Evolutionary conservation across 140 eudicot species (phyloP), one percentile per base, ranked within the genome.

Genomic region (Anethum foeniculum): DNA sequence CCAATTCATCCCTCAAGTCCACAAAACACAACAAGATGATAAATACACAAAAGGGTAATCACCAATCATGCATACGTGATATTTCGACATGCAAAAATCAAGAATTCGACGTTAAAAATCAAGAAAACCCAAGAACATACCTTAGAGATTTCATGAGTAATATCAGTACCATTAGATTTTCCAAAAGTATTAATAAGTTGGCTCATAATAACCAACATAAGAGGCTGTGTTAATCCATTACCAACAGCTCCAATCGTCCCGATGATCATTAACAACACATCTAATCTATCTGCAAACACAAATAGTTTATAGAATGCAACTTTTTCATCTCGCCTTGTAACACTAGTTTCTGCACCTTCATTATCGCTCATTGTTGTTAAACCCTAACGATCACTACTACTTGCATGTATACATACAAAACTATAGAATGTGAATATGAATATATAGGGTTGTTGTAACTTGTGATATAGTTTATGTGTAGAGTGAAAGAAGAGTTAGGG

Each of bases 191-290:
- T 81, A 58, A 88, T 81, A 21, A 88, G 73, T 23, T 82, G 80
- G 25, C 89, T 87, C 19, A 84, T 77, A 12, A 91, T 18, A 30
- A 89, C 77, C 8, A 86, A 85, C 96, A 91, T 91, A 3, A 87
- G 44, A 14, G 96, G 96, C 86, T 87, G 93, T 6, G 91, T 8
- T n/a, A 91, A 2, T 23, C 96, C 96, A 38, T 84, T 84, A 3
- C 79, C 93, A 19, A 86, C 39, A 39, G 91, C 91, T 4, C 86
- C 80, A 2, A 89, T 1, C 0, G 88, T 81, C 12, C 96, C 96
- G 6, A 80, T 49, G 4, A 75, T 47, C 83, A 91, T 89, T 6
- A 91, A 77, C 16, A 77, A 28, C 8, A 84, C 74, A 76, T 91
- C 96, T 0, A 81, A 30, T 47, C 80, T 38, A 48, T 91, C 96